Base-by-base conservation (phyloP, 2,329 filamentous ascomycete species). In the Botrytis pseudocinerea region DNA sequence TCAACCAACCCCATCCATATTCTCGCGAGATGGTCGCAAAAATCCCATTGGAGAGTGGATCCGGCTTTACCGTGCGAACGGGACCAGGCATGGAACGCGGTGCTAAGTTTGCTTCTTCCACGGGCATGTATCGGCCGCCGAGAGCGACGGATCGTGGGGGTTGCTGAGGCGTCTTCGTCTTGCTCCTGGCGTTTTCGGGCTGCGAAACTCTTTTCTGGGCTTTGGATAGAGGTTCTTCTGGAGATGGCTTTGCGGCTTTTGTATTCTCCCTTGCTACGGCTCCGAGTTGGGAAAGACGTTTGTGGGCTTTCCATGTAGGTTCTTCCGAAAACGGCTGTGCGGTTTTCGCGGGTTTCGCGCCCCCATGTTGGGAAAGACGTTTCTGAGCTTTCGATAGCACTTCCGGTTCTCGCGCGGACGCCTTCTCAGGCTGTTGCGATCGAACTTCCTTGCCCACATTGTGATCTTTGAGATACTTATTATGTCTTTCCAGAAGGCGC, bases 1-100 rank as follows among this genome's bases (percentile, higher is more conserved):
- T 57, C 40, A 68, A 16, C 64, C 64, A 68, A n/a, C 9, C 12
- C 64, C 64, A 57, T 4, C 64, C 64, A 32, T 57, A 42, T 28
- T 68, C 64, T n/a, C 64, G 54, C 35, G 35, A 28, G 20, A 68
- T 42, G 18, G 48, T 68, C 28, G 51, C 48, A 6, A 42, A 28
- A 16, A 68, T 1, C 6, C 64, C 64, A 42, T 38, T 6, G 3
- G 64, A 42, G 16, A 57, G 64, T 6, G 64, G 48, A 22, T 35
- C 35, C 18, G 64, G 48, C 25, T 3, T 57, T 6, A 57, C 35
- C 14, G 22, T 57, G 1, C 7, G 18, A 10, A 20, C 14, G 4
- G 28, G 10, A 65, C 5, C 51, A 28, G 42, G 5, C 44, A 35
- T 28, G 22, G 28, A 10, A 14, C 20, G 28, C 2, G 62, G 28